Conservation (phyloP, 345 rosid genomes). For the Punica granatum region DNA sequence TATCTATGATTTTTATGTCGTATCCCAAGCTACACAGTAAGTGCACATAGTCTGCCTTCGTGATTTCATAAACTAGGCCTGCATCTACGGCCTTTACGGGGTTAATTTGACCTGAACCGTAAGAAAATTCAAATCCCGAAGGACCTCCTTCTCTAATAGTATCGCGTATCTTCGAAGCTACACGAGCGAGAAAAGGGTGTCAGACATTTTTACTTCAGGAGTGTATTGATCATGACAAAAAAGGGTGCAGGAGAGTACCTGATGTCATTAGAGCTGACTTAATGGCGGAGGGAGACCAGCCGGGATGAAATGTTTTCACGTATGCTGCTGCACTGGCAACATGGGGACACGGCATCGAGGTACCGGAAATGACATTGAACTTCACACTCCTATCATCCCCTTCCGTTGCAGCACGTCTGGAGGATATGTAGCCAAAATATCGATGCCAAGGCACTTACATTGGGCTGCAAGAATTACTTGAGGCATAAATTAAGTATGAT, state of each 20-base stretch:
- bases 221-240: neutral
- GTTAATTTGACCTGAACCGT: slow-evolving; percentile 2
- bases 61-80: slow-evolving; percentile 3
- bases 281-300: slow-evolving; percentile 22
- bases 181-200: neutral
- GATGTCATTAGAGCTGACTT: slow-evolving; percentile 36
- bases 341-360: slow-evolving; percentile 11
- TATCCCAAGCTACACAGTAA: neutral
- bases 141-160: neutral
- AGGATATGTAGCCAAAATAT: neutral
- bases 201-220: neutral
- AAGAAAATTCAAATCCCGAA: slow-evolving; percentile 16
- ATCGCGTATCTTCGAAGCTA: neutral
- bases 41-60: neutral
- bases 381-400: neutral
- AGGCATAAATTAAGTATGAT: neutral
- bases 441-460: neutral
- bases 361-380: neutral
- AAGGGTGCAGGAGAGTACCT: slow-evolving; percentile 4
- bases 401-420: neutral
- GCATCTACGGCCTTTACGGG: neutral
- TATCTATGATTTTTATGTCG: neutral
- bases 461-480: neutral
- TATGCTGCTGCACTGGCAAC: slow-evolving; percentile 29
- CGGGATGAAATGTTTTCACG: slow-evolving; percentile 16